Conservation (phyloP, 148 eudicot species). For the Mesembryanthemum crystallinum region DNA sequence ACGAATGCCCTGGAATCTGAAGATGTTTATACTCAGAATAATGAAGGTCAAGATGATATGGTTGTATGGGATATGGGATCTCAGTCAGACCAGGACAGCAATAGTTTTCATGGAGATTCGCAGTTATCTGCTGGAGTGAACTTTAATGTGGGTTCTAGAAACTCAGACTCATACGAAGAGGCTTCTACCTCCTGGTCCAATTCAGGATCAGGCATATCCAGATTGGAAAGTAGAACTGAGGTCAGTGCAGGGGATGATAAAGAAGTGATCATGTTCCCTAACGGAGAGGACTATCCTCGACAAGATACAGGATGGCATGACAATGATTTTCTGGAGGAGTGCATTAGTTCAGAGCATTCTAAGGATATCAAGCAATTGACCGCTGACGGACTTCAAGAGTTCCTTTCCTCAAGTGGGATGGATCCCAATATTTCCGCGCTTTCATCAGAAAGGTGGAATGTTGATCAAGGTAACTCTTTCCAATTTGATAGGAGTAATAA, state of each 20-base stretch:
- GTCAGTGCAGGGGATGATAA: not conserved
- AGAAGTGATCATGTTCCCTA: conserved; percentile 7
- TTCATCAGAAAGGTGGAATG: conserved; percentile 19
- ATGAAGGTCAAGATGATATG: not conserved
- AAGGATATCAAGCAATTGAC: conserved; percentile 5
- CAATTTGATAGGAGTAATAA: not conserved
- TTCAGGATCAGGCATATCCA: conserved; percentile 8
- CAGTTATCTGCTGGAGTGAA: conserved; percentile 15
- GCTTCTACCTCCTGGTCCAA: conserved; percentile 25
- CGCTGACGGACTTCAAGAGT: conserved; percentile 21
- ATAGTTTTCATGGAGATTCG: conserved; percentile 19
- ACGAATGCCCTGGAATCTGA: not conserved
- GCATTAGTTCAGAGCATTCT: not conserved
- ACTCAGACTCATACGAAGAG: conserved; percentile 22
- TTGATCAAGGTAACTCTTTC: conserved; percentile 24
- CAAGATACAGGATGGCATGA: conserved; percentile 17
- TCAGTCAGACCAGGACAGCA: conserved; percentile 27
- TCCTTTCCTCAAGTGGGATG: conserved; percentile 23
- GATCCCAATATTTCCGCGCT: conserved; percentile 9
- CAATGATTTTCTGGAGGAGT: conserved; percentile 23
- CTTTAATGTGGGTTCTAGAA: not conserved
- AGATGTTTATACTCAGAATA: not conserved
- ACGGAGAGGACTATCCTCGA: not conserved
- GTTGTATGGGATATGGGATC: not conserved
- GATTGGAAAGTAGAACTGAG: not conserved